Evolutionary conservation across 805 yeast genomes (phyloP).

Genomic region (Starmera amethionina): DNA sequence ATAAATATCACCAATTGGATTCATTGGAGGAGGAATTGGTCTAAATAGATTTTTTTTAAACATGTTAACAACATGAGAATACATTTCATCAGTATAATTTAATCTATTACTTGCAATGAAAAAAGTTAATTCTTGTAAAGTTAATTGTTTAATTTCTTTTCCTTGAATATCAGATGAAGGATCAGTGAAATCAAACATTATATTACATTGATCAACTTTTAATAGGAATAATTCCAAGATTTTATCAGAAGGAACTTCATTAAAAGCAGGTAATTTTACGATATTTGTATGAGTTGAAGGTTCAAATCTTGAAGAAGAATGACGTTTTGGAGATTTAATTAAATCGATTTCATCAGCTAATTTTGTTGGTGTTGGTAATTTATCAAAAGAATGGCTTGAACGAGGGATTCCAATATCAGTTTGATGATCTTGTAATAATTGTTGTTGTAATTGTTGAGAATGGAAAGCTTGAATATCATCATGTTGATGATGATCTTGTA

Average conservation of each 20-base stretch:
- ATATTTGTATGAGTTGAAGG: slow-evolving; percentile 57
- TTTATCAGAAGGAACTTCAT: slow-evolving; percentile 79
- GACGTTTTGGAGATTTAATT: slow-evolving; percentile 80
- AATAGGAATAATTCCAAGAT: slow-evolving; percentile 71
- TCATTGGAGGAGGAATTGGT: slow-evolving; percentile 97
- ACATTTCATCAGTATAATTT: slow-evolving; percentile 84
- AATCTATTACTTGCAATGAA: slow-evolving; percentile 77
- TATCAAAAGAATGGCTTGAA: slow-evolving; percentile 44
- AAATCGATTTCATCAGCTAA: slow-evolving; percentile 71
- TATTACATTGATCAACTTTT: slow-evolving; percentile 90
- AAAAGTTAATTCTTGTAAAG: slow-evolving; percentile 82
- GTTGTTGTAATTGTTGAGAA: slow-evolving; percentile 8
- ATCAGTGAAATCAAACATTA: slow-evolving; percentile 88
- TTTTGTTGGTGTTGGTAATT: slow-evolving; percentile 50
- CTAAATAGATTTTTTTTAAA: slow-evolving; percentile 82
- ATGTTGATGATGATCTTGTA: neutral
- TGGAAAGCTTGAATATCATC: neutral
- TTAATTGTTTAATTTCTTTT: slow-evolving; percentile 80
- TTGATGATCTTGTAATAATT: slow-evolving; percentile 7
- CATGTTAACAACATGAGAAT: slow-evolving; percentile 81
- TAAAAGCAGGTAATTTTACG: slow-evolving; percentile 74
- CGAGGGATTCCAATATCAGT: slow-evolving; percentile 21
- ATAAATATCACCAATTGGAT: slow-evolving; percentile 90
- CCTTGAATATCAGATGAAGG: slow-evolving; percentile 89
- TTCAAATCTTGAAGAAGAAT: slow-evolving; percentile 86